Percentiles rank a stretch among this genome's conserved stretches.
Evolutionary conservation across 306 rosid species (phyloP).

Genomic region (Quercus wislizeni): DNA sequence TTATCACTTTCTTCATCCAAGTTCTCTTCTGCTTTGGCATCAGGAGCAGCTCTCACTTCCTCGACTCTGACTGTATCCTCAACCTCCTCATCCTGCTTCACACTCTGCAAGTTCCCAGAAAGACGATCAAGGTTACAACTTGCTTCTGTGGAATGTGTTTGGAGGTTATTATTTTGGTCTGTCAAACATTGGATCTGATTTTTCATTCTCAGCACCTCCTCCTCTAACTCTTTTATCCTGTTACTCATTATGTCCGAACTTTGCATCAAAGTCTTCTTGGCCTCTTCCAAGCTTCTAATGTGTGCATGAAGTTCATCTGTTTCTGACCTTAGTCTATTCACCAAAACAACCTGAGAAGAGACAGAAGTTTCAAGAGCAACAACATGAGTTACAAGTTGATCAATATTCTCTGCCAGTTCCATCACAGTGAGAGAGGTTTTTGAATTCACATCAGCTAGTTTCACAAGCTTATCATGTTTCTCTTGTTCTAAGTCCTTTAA

Average conservation of each 20-base stretch:
- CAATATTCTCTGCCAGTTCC: constrained; percentile 74
- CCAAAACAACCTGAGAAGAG: constrained; percentile 62
- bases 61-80: constrained; percentile 20
- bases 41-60: constrained; percentile 18
- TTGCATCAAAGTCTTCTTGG: constrained; percentile 54
- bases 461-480: constrained; percentile 28
- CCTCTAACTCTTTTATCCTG: constrained; percentile 64
- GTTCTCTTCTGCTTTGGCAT: constrained; percentile 28
- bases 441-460: constrained; percentile 42
- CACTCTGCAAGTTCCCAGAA: constrained; percentile 42
- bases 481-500: constrained; percentile 29
- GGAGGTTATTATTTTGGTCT: constrained; percentile 37
- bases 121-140: constrained; percentile 55
- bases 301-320: constrained; percentile 57
- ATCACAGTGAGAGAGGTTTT: constrained; percentile 41
- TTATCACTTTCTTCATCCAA: constrained; percentile 16
- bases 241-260: constrained; percentile 44
- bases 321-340: constrained; percentile 56
- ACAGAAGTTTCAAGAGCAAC: constrained; percentile 59
- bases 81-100: constrained; percentile 50
- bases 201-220: constrained; percentile 48
- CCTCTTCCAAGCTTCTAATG: constrained; percentile 58
- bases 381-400: constrained; percentile 70
- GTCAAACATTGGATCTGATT: constrained; percentile 39
- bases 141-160: constrained; percentile 50